phyloP scores from a whole-genome alignment of 2,329 filamentous ascomycete species.

The Salinomyces thailandicus region DNA sequence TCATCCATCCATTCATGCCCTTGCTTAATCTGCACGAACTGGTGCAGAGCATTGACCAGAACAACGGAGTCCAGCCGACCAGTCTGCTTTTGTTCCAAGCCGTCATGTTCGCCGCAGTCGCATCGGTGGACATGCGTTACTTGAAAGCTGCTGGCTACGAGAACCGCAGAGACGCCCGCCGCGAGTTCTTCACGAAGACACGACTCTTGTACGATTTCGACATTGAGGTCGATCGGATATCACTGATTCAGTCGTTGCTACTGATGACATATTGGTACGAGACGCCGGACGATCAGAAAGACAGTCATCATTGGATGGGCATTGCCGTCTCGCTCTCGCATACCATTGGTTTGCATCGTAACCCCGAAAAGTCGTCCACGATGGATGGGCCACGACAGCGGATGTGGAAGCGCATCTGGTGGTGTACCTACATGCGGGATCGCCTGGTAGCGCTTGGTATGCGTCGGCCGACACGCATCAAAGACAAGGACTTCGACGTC shows the following conservation, averaged over 20 bases:
- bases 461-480: conserved; percentile 83
- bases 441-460: conserved; percentile 86
- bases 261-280: conserved; percentile 98
- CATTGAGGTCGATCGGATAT: conserved; percentile 81
- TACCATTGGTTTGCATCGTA: conserved; percentile 84
- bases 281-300: conserved; percentile 91
- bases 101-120: conserved; percentile 86
- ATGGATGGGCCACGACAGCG: conserved; percentile 65
- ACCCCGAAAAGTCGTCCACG: conserved; percentile 60
- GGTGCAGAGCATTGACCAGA: conserved; percentile 48
- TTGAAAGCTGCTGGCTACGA: conserved; percentile 67
- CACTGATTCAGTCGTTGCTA: conserved; percentile 76
- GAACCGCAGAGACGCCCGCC: conserved; percentile 59
- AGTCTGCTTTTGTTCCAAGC: conserved; percentile 87
- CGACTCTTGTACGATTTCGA: conserved; percentile 90
- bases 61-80: conserved; percentile 59
- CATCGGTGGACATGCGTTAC: conserved; percentile 72
- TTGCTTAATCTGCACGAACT: conserved; percentile 60
- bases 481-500: conserved; percentile 87
- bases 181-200: conserved; percentile 74
- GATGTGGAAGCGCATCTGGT: conserved; percentile 94
- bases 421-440: conserved; percentile 94
- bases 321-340: conserved; percentile 87
- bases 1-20: conserved; percentile 90
- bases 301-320: conserved; percentile 98